These are phyloP conservation scores for Bryum argenteum DNA, from an alignment of 225 moss, liverwort and hornwort species.

Conservation along the genomic window DNA sequence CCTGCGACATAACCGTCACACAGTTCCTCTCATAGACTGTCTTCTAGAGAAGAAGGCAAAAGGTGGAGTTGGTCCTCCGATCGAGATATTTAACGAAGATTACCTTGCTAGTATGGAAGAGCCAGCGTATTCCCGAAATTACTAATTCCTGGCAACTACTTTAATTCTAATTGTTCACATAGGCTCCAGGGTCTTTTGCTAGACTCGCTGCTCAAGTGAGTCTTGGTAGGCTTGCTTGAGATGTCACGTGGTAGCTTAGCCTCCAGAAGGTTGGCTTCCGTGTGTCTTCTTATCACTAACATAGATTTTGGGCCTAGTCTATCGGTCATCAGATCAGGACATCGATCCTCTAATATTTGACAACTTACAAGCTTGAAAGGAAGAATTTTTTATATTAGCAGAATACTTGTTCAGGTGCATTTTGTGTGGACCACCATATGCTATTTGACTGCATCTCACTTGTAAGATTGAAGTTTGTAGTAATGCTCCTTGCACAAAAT, in stretches of 20 bases:
- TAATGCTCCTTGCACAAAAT: no score
- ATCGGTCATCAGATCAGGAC: background rate
- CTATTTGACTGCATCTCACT: no score
- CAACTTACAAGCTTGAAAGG: background rate
- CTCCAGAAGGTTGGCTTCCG: background rate
- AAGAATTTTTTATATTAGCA: background rate
- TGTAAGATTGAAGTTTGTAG: no score
- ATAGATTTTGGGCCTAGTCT: background rate
- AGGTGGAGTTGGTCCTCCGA: constrained; percentile 22
- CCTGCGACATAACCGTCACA: constrained; percentile 60
- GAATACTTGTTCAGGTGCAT: background rate
- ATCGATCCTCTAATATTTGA: constrained; percentile 8
- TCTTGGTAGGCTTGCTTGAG: background rate
- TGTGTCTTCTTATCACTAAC: constrained; percentile 1
- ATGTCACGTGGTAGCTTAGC: constrained; percentile 6
- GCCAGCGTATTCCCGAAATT: constrained; percentile 32
- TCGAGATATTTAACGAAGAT: constrained; percentile 39
- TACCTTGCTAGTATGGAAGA: constrained; percentile 38
- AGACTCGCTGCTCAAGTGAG: constrained; percentile 13
- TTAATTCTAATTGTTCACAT: background rate
- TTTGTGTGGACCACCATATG: background rate
- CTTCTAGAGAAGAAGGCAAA: constrained; percentile 46
- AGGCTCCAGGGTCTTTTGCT: background rate
- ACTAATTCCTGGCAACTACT: constrained; percentile 19
- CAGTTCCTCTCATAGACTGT: constrained; percentile 52